Evolutionary conservation across 345 rosid species (phyloP), one percentile per base, ranked within the genome.

Genomic region (Corymbia maculata): DNA sequence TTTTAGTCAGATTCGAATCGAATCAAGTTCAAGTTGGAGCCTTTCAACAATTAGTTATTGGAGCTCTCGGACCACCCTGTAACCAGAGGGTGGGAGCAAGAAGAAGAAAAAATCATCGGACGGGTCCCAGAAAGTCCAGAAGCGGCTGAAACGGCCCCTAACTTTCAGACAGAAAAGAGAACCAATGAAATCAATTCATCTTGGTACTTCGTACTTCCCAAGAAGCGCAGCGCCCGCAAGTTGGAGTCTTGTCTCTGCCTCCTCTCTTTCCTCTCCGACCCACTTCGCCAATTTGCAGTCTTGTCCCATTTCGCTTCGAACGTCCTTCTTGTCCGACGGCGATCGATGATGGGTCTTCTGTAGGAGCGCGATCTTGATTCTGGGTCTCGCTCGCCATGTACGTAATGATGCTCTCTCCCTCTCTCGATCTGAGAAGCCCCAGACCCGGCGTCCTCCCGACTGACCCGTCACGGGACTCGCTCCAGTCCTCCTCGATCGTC

Each of bases 361-460:
- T 75, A 75, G 82, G 26, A 42, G 26, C 49, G 14, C 49, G 44
- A 75, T 42, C 49, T 19, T 19, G 82, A 42, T 75, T 5, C 4
- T 42, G 82, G 49, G 82, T 19, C 49, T 75, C 49, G 28, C 49
- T 36, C 49, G 82, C 49, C 49, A 75, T 36, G 88, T 44, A 26
- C 85, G 84, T 85, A 4, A 32, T 70, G 36, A 70, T 59, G n/a
- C 36, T 87, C 59, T 87, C 59, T 21, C 7, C 88, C 52, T 86
- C 88, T 14, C 19, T 51, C 16, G 75, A 88, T 91, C 88, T 88
- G 94, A 85, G 88, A 89, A 28, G 91, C 92, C 55, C 88, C 87
- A 80, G 89, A 89, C 89, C 86, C 82, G 17, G 91, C 53, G 91
- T 61, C 85, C 88, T 87, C 92, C 89, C 90, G 53, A 51, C 86